Base-by-base conservation (phyloP, 2,329 filamentous ascomycete genomes). In the Zopfia rhizophila region DNA sequence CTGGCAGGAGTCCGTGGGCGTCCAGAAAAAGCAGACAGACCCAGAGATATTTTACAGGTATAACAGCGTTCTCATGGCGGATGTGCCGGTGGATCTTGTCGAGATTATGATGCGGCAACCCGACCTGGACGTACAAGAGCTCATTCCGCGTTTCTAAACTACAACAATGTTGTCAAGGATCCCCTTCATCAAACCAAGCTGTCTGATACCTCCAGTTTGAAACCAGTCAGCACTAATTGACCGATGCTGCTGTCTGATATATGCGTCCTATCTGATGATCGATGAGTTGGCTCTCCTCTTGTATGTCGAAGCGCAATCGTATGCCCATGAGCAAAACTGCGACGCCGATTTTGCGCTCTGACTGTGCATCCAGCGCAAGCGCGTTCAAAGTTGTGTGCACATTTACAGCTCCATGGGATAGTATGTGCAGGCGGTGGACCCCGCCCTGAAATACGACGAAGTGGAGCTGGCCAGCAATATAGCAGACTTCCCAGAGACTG, bases 381-480 rank as follows among this genome's bases (percentile, higher is more conserved):
- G 94, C 31, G 92, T 97, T 1, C 86, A 96, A 53, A 95, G 91
- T 11, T 96, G 92, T 65, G 93, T 97, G 4, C 92, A 97, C 71
- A 97, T 99, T 53, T 99, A 97, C 77, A 96, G 89, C 44, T 89
- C 87, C 51, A 99, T 99, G 93, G 88, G 88, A 0, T 91, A 97
- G 70, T 97, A 96, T 66, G 83, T 90, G 14, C 90, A 95, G 70
- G 93, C 93, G 1, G 94, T 99, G 3, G 90, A 96, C 64, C 82
- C 99, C 4, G 94, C 94, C 1, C 80, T 99, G 23, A 89, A 92
- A 33, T 90, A 97, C 68, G 83, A 91, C 60, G 88, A 96, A 65
- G 85, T 97, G 36, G 91, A 97, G 51, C 85, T 97, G 5, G 94
- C 94, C 1, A 87, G 90, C 18, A 85, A 90, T 32, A 91, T 99